These are phyloP conservation scores for Madurella mycetomatis DNA, from an alignment of 2,329 filamentous ascomycete genomes.

Conservation along the genomic window DNA sequence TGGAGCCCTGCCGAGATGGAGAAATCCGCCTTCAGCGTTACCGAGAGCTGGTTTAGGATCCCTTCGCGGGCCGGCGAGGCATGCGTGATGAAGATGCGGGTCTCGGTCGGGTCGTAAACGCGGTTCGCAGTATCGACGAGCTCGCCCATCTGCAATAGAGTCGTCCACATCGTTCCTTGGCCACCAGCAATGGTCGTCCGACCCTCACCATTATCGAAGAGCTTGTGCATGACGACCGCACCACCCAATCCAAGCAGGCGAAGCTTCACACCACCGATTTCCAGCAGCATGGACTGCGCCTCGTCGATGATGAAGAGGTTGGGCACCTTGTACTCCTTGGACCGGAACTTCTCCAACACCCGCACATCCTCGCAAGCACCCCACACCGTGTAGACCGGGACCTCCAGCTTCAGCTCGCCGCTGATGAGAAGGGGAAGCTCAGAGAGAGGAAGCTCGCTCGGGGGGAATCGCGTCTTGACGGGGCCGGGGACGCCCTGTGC, in stretches of 20 bases:
- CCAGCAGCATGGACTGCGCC: slow-evolving; percentile 89
- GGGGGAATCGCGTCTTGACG: slow-evolving; percentile 79
- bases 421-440: slow-evolving; percentile 86
- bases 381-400: slow-evolving; percentile 98
- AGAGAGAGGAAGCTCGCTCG: slow-evolving; percentile 82
- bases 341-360: slow-evolving; percentile 94
- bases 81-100: slow-evolving; percentile 92
- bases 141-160: slow-evolving; percentile 94
- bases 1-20: slow-evolving; percentile 96
- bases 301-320: slow-evolving; percentile 99
- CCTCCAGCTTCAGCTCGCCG: slow-evolving; percentile 84
- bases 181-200: slow-evolving; percentile 97
- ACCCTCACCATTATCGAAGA: slow-evolving; percentile 97
- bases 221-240: slow-evolving; percentile 98
- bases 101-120: slow-evolving; percentile 97
- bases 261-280: slow-evolving; percentile 93
- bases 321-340: slow-evolving; percentile 93
- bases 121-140: slow-evolving; percentile 96
- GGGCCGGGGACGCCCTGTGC: slow-evolving; percentile 64
- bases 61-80: slow-evolving; percentile 95
- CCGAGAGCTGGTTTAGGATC: slow-evolving; percentile 93
- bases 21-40: slow-evolving; percentile 96
- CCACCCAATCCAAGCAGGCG: slow-evolving; percentile 89
- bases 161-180: slow-evolving; percentile 99
- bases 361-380: slow-evolving; percentile 97